Evolutionary conservation across 768 basidiomycete species (phyloP).

Genomic region (Hortiboletus campestris): DNA sequence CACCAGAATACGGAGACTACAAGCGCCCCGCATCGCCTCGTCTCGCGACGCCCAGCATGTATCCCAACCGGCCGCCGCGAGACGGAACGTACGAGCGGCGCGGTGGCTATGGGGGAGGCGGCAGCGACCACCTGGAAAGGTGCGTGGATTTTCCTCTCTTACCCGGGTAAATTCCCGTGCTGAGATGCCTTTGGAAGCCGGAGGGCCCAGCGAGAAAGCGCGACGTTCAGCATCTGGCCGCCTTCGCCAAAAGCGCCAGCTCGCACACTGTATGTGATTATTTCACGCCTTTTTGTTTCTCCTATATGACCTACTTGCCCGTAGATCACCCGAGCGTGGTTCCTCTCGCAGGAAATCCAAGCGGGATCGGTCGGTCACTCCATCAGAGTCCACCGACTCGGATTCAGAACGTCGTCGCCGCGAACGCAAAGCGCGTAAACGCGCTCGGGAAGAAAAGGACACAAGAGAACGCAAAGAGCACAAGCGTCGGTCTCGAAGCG

Average conservation of each 20-base stretch:
- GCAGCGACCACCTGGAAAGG: slow-evolving; percentile 67
- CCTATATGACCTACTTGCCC: background rate
- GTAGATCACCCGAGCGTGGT: slow-evolving; percentile 57
- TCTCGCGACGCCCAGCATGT: slow-evolving; percentile 52
- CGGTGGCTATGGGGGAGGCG: slow-evolving; percentile 32
- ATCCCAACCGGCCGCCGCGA: slow-evolving; percentile 38
- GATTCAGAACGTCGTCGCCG: slow-evolving; percentile 60
- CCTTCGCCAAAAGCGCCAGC: slow-evolving; percentile 70
- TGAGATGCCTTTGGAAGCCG: slow-evolving; percentile 48
- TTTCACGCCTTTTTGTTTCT: background rate
- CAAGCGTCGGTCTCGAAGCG: slow-evolving; percentile 36
- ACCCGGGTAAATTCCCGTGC: background rate
- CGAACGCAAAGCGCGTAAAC: slow-evolving; percentile 61
- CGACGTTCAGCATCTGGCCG: slow-evolving; percentile 72
- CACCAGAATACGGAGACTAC: slow-evolving; percentile 64
- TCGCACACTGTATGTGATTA: slow-evolving; percentile 49
- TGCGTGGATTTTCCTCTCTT: slow-evolving; percentile 30
- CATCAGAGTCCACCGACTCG: slow-evolving; percentile 45
- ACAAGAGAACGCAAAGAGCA: slow-evolving; percentile 38
- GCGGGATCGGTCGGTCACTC: slow-evolving; percentile 47
- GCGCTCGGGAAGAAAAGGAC: slow-evolving; percentile 48
- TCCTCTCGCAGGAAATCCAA: slow-evolving; percentile 57
- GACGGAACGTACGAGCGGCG: slow-evolving; percentile 20
- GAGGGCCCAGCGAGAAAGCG: slow-evolving; percentile 59
- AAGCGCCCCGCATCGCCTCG: slow-evolving; percentile 40